These are phyloP conservation scores for Teratosphaeria epicoccoides DNA, from an alignment of 2,329 filamentous ascomycete genomes.

Conservation along the genomic window DNA sequence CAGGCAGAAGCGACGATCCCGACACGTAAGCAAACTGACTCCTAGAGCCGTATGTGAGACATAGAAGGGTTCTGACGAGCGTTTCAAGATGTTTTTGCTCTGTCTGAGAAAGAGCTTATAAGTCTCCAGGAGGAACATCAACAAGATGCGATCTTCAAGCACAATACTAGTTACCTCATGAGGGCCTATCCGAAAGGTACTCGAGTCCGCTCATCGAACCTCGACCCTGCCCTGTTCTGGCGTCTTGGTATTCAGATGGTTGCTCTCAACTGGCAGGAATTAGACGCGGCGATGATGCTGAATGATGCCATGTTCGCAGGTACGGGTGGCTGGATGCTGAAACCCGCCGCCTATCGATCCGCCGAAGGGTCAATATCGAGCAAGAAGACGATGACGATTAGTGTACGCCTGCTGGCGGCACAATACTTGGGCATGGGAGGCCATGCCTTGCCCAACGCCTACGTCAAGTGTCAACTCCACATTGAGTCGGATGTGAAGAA, in stretches of 20 bases:
- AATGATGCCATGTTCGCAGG: slow-evolving; percentile 86
- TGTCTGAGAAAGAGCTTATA: slow-evolving; percentile 54
- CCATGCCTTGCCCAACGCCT: slow-evolving; percentile 49
- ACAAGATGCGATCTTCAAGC: slow-evolving; percentile 55
- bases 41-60: too few relatives aligned
- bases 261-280: slow-evolving; percentile 86
- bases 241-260: slow-evolving; percentile 77
- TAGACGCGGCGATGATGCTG: slow-evolving; percentile 90
- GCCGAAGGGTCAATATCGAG: slow-evolving; percentile 4
- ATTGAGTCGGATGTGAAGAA: slow-evolving; percentile 51
- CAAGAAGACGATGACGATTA: slow-evolving; percentile 38
- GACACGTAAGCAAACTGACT: too few relatives aligned
- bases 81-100: slow-evolving; percentile 55
- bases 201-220: slow-evolving; percentile 72
- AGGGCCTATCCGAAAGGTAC: slow-evolving; percentile 77
- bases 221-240: slow-evolving; percentile 80
- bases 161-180: slow-evolving; percentile 77
- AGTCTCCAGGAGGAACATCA: slow-evolving; percentile 50
- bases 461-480: slow-evolving; percentile 71
- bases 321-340: slow-evolving; percentile 73
- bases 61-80: too few relatives aligned
- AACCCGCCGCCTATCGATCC: slow-evolving; percentile 62
- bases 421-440: slow-evolving; percentile 52
- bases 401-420: slow-evolving; percentile 62
- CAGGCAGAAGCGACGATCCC: slow-evolving; percentile 49